Evolutionary conservation across 768 basidiomycete genomes (phyloP), one percentile per base, ranked within the genome.

Genomic region (Collybia mongolica): DNA sequence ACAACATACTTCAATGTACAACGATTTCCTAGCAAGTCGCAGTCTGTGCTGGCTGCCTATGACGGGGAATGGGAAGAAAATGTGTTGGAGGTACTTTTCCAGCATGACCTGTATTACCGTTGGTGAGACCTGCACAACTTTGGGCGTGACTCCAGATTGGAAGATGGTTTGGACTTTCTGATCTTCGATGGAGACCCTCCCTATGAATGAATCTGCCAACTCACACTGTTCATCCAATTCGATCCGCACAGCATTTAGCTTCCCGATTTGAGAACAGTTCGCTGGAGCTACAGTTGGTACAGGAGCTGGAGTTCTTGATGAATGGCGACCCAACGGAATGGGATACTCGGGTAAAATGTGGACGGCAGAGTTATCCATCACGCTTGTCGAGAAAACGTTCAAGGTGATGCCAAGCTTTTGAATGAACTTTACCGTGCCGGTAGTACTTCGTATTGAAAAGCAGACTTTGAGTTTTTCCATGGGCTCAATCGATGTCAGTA

Each of bases 21-120:
- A 69, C 1, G 81, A 84, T 54, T 78, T 81, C 35, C 82, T 71
- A 7, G 83, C 82, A 28, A 83, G 55, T 4, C 79, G 72, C 8
- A 75, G 56, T 54, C 68, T 79, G 1, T 60, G 45, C 14, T 65
- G 64, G 17, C 55, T 51, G 4, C 67, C 66, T 26, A 72, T 57
- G 8, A 83, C 62, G 7, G 77, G 77, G 39, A 77, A 72, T 0
- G 79, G 80, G 39, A 71, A 81, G 1, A 38, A 44, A 47, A 48
- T 23, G 15, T 19, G 29, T 24, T 49, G 48, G 9, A 22, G 20
- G 11, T 29, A 35, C 12, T 46, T 48, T 7, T 36, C 54, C 8
- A 58, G 14, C 0, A 23, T 37, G 8, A 60, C 36, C 40, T 47
- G 23, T 15, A 60, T 37, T 15, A 51, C 42, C n/a, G 57, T 56